Conservation (phyloP, 2,329 filamentous ascomycete genomes). For the Tolypocladium tundrense region DNA sequence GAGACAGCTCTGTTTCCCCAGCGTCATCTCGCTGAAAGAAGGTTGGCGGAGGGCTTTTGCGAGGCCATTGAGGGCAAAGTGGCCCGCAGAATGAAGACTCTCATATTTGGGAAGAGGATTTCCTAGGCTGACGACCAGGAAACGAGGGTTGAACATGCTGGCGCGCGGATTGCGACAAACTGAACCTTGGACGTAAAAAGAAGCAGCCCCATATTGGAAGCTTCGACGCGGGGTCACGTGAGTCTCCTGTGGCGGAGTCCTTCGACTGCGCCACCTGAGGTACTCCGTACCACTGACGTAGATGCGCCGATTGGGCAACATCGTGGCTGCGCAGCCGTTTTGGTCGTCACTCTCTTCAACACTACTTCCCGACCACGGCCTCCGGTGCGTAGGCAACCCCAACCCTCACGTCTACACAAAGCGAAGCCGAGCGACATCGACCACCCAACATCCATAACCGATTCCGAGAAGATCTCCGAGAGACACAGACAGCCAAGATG, state of each 20-base stretch:
- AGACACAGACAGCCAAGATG: slow-evolving; percentile 33
- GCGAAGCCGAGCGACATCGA: not conserved
- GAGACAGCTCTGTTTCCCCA: slow-evolving; percentile 41
- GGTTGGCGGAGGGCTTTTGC: slow-evolving; percentile 35
- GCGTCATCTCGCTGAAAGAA: slow-evolving; percentile 33
- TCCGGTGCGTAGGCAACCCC: not conserved
- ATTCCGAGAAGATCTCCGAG: not conserved
- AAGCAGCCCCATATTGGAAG: not conserved
- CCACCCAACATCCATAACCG: not conserved
- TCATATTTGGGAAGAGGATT: slow-evolving; percentile 68
- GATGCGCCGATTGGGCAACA: slow-evolving; percentile 18
- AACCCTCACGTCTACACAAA: not conserved
- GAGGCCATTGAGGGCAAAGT: slow-evolving; percentile 60
- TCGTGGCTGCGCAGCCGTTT: slow-evolving; percentile 20
- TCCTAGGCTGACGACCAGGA: slow-evolving; percentile 79
- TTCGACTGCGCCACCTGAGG: not conserved
- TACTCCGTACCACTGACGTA: slow-evolving; percentile 16
- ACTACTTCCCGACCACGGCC: not conserved
- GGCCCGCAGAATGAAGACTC: slow-evolving; percentile 81
- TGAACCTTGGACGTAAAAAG: not conserved
- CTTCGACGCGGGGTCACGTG: slow-evolving; percentile 1
- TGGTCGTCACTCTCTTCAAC: not conserved
- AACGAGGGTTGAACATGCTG: slow-evolving; percentile 33
- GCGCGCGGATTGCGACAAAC: slow-evolving; percentile 6
- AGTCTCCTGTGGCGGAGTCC: not conserved